Evolutionary conservation across 2,329 filamentous ascomycete genomes (phyloP).

Genomic region (Trichocomaceae sp.): DNA sequence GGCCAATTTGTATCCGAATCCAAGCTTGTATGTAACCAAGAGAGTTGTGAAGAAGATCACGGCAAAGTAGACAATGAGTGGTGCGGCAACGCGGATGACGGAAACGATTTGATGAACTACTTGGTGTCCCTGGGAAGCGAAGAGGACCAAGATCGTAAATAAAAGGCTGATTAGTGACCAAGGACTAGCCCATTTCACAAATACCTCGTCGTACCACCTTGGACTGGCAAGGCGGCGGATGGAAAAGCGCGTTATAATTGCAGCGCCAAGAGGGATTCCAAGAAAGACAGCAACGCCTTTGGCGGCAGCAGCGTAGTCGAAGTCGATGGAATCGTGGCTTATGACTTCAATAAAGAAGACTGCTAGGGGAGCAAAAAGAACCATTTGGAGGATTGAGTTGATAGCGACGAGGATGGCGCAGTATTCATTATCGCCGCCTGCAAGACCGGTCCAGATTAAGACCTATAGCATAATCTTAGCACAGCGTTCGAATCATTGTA

Average conservation of each 20-base stretch:
- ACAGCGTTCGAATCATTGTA: neutral
- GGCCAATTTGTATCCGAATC: slow-evolving; percentile 65
- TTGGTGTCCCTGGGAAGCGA: slow-evolving; percentile 69
- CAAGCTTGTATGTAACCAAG: slow-evolving; percentile 53
- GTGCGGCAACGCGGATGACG: slow-evolving; percentile 73
- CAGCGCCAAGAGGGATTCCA: slow-evolving; percentile 74
- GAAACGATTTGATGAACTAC: slow-evolving; percentile 79
- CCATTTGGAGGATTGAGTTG: slow-evolving; percentile 68
- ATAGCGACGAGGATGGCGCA: slow-evolving; percentile 73
- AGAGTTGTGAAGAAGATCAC: slow-evolving; percentile 68
- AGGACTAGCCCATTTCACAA: slow-evolving; percentile 64
- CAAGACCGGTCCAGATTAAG: slow-evolving; percentile 70
- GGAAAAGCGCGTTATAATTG: slow-evolving; percentile 63
- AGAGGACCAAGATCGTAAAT: slow-evolving; percentile 80
- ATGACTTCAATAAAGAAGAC: slow-evolving; percentile 67
- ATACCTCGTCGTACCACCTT: slow-evolving; percentile 60
- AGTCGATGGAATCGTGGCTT: slow-evolving; percentile 40
- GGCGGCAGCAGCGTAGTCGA: slow-evolving; percentile 63
- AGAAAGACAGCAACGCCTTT: slow-evolving; percentile 78
- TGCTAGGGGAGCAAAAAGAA: slow-evolving; percentile 63
- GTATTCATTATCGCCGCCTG: slow-evolving; percentile 72
- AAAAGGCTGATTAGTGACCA: slow-evolving; percentile 75
- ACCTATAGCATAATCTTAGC: slow-evolving; percentile 40
- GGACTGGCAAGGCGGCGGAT: slow-evolving; percentile 52
- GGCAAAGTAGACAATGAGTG: slow-evolving; percentile 73